Conservation (phyloP, 306 rosid species). For the Prunus salicina region DNA sequence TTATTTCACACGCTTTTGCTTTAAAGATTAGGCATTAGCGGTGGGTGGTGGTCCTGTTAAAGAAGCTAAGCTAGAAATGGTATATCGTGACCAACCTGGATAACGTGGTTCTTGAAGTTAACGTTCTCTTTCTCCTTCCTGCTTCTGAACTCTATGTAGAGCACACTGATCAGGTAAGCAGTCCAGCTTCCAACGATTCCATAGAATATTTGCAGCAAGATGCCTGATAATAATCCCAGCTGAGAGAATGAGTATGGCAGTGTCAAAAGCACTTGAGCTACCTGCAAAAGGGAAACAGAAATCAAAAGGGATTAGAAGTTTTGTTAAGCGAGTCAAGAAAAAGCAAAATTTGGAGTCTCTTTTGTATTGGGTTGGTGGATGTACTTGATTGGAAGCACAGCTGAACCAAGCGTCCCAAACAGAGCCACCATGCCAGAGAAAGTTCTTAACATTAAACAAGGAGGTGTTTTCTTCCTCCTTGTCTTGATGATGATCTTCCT, state of each 20-base stretch:
- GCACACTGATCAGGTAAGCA: constrained; percentile 90
- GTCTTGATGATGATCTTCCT: constrained; percentile 22
- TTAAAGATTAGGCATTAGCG: constrained; percentile 17
- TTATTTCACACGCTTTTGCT: neutral
- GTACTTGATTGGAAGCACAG: constrained; percentile 95
- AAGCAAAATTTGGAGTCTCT: too few relatives aligned
- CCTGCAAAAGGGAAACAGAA: constrained; percentile 37
- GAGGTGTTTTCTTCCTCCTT: constrained; percentile 42
- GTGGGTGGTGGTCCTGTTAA: constrained; percentile 11
- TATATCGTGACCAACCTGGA: constrained; percentile 56
- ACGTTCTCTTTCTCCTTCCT: constrained; percentile 94
- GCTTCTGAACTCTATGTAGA: constrained; percentile 74
- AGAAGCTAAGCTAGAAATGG: neutral
- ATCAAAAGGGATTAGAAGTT: neutral
- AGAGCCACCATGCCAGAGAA: constrained; percentile 98
- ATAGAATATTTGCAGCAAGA: constrained; percentile 74
- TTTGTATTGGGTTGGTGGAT: neutral
- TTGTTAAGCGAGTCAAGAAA: neutral
- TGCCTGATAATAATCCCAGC: constrained; percentile 83
- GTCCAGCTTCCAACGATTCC: constrained; percentile 98
- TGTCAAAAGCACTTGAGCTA: constrained; percentile 90
- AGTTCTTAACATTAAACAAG: constrained; percentile 49
- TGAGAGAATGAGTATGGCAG: constrained; percentile 99
- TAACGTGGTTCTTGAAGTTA: constrained; percentile 91
- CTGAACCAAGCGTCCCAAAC: constrained; percentile 99